phyloP scores from a whole-genome alignment of 2,329 filamentous ascomycete species.

The Trichophyton mentagrophytes region DNA sequence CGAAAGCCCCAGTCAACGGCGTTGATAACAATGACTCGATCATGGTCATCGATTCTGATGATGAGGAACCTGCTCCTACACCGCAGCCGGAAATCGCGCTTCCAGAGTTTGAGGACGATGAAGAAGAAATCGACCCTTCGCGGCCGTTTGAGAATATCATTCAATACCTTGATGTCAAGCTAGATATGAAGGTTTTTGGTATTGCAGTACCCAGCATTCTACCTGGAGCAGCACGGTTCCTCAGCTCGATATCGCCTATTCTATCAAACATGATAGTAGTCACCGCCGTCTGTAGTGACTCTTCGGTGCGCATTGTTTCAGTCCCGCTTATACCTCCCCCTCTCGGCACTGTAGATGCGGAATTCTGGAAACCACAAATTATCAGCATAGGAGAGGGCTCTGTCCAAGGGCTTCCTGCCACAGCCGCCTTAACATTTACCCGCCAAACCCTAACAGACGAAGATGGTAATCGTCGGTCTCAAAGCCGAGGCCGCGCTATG shows the following conservation, averaged over 20 bases:
- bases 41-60: constrained; percentile 46
- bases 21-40: constrained; percentile 32
- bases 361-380: constrained; percentile 34
- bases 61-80: constrained; percentile 37
- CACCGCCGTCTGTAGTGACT: constrained; percentile 44
- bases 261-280: constrained; percentile 41
- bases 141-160: constrained; percentile 43
- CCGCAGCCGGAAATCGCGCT: constrained; percentile 16
- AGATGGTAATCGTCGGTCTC: constrained; percentile 22
- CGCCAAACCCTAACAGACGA: constrained; percentile 23
- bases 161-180: constrained; percentile 42
- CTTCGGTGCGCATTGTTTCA: constrained; percentile 42
- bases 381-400: constrained; percentile 35
- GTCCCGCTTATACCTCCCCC: constrained; percentile 44
- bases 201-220: constrained; percentile 39
- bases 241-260: constrained; percentile 35
- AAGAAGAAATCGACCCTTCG: constrained; percentile 46
- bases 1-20: constrained; percentile 29
- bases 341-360: constrained; percentile 24
- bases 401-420: constrained; percentile 39
- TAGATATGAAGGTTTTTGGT: constrained; percentile 42
- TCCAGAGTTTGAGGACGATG: constrained; percentile 42
- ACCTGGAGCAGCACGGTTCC: constrained; percentile 26
- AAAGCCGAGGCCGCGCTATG: constrained; percentile 17
- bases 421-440: constrained; percentile 43